Evolutionary conservation across 2,329 filamentous ascomycete genomes (phyloP).

Genomic region (Xylariaceae sp.): DNA sequence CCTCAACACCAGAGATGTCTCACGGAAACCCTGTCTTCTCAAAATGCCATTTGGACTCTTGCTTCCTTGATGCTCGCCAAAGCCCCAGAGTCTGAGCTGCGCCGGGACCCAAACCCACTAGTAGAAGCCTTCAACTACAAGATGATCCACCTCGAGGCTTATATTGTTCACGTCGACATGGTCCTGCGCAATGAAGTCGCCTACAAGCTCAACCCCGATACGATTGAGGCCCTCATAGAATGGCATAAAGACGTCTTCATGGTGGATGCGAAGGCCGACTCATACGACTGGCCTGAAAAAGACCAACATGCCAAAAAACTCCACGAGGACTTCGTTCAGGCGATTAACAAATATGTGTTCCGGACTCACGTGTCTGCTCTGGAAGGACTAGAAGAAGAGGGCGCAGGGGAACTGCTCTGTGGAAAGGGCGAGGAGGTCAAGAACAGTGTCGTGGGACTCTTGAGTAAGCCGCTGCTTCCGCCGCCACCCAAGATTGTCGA

Average conservation of each 20-base stretch:
- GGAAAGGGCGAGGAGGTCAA: constrained; percentile 94
- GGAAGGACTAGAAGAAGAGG: constrained; percentile 95
- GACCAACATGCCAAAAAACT: constrained; percentile 94
- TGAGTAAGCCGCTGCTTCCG: constrained; percentile 79
- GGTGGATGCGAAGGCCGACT: constrained; percentile 80
- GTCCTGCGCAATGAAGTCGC: constrained; percentile 95
- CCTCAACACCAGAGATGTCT: constrained; percentile 93
- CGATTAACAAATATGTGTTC: constrained; percentile 96
- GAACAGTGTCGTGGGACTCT: constrained; percentile 74
- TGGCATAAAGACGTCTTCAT: constrained; percentile 97
- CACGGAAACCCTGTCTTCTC: constrained; percentile 85
- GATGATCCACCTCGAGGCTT: constrained; percentile 89
- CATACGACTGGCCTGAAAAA: constrained; percentile 95
- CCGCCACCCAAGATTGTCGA: constrained; percentile 86
- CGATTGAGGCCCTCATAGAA: constrained; percentile 88
- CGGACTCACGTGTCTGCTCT: constrained; percentile 82
- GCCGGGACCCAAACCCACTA: constrained; percentile 75
- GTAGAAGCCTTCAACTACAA: constrained; percentile 91
- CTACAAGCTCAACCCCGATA: constrained; percentile 93
- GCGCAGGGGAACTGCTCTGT: constrained; percentile 85
- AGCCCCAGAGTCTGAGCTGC: constrained; percentile 78
- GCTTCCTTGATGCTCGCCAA: constrained; percentile 91
- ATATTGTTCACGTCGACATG: constrained; percentile 99
- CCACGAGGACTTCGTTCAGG: constrained; percentile 93
- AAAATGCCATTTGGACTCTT: constrained; percentile 91